Evolutionary conservation across 2,329 filamentous ascomycete genomes (phyloP).

Genomic region (Claviceps pusilla): DNA sequence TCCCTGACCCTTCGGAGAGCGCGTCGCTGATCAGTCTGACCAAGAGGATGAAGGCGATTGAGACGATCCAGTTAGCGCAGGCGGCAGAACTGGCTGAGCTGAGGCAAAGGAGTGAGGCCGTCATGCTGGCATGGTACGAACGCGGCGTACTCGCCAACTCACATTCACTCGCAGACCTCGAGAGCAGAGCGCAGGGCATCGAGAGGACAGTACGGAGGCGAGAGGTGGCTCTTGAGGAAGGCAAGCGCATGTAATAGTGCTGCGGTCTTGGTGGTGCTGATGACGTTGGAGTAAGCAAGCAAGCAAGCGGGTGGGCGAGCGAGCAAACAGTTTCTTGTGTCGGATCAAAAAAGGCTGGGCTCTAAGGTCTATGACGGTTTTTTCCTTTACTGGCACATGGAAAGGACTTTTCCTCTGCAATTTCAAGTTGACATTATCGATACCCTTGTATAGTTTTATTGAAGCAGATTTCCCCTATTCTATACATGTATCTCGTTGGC

Average conservation of each 20-base stretch:
- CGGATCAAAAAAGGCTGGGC: no score
- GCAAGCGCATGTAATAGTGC: conserved; percentile 19
- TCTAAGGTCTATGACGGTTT: background rate
- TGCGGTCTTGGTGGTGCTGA: background rate
- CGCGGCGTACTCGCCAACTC: conserved; percentile 52
- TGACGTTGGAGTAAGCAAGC: background rate
- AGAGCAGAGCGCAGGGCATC: conserved; percentile 48
- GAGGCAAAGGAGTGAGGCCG: conserved; percentile 45
- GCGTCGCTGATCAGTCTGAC: conserved; percentile 41
- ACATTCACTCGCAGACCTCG: conserved; percentile 54
- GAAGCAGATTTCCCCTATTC: no score
- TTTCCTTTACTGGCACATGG: no score
- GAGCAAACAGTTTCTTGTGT: no score
- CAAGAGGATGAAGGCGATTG: conserved; percentile 47
- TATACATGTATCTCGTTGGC: no score
- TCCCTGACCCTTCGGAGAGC: conserved; percentile 40
- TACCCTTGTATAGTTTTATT: no score
- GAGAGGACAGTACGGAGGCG: conserved; percentile 51
- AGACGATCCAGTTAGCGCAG: conserved; percentile 47
- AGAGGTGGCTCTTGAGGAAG: conserved; percentile 43
- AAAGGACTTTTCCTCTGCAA: no score
- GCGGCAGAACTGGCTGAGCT: conserved; percentile 47
- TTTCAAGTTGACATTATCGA: no score
- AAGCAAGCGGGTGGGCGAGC: background rate
- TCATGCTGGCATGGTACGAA: conserved; percentile 60